A percentile compares a stretch with the other conserved stretches of the same genome.
Evolutionary conservation across 1,284 basidiomycete species (phyloP).

Genomic region (Irpex lacteus): DNA sequence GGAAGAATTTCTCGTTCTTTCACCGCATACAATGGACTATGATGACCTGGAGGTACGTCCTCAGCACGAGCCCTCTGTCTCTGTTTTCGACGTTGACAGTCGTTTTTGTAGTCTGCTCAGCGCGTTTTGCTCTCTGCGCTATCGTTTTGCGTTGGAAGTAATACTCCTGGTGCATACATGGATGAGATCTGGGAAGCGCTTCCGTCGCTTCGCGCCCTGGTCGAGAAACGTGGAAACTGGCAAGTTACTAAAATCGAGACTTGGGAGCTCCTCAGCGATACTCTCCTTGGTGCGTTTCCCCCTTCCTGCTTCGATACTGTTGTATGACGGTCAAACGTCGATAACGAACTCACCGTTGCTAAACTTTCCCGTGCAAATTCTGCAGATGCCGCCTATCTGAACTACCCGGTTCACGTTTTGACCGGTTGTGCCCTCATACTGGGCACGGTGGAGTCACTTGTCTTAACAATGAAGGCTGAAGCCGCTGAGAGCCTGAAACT

Average conservation of each 20-base stretch:
- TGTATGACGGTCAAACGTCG: too few relatives aligned
- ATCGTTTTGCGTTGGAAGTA: constrained; percentile 44
- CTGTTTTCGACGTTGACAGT: neutral
- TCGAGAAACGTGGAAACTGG: constrained; percentile 42
- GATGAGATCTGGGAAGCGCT: constrained; percentile 57
- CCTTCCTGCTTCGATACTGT: neutral
- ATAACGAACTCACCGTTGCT: neutral
- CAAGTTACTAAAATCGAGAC: constrained; percentile 38
- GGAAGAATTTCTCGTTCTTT: constrained; percentile 45
- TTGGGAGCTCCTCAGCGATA: constrained; percentile 48
- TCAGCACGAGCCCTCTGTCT: constrained; percentile 2
- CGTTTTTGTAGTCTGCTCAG: constrained; percentile 46
- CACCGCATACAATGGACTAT: constrained; percentile 41
- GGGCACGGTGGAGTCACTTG: constrained; percentile 32
- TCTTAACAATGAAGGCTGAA: constrained; percentile 34
- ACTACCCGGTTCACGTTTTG: constrained; percentile 6
- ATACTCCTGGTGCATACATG: constrained; percentile 54
- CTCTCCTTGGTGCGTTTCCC: constrained; percentile 39
- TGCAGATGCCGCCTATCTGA: constrained; percentile 43
- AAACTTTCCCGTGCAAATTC: neutral
- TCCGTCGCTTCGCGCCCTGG: constrained; percentile 43
- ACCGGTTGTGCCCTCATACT: constrained; percentile 12
- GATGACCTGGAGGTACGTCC: constrained; percentile 48
- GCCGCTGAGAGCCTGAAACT: constrained; percentile 9
- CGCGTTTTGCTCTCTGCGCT: constrained; percentile 52